These are phyloP conservation scores for Sicyos baderoa DNA, from an alignment of 306 rosid species.

Conservation along the genomic window DNA sequence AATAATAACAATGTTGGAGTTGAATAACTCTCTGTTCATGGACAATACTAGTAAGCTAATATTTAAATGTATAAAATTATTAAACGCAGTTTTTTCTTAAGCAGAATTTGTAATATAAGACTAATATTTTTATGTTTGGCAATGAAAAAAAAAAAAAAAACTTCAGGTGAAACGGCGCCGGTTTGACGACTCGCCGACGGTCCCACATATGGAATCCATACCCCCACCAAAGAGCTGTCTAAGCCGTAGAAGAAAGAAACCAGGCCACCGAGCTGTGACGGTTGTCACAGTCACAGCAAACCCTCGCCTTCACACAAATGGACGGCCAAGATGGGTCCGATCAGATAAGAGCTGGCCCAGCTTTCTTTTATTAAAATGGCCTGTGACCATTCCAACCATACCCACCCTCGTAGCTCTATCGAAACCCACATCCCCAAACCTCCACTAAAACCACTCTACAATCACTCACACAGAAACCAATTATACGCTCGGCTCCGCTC, in stretches of 20 bases:
- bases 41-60: no score
- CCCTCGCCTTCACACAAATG: neutral
- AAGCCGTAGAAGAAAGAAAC: neutral
- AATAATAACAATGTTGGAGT: no score
- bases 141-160: neutral
- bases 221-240: slow-evolving; percentile 16
- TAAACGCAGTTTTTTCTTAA: no score
- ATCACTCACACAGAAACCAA: neutral
- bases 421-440: neutral
- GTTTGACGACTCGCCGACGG: slow-evolving; percentile 7
- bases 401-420: neutral
- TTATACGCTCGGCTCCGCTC: no score
- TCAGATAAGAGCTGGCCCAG: slow-evolving; percentile 5
- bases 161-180: neutral
- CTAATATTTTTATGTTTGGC: neutral
- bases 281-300: slow-evolving; percentile 18
- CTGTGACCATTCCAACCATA: slow-evolving; percentile 10
- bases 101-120: no score
- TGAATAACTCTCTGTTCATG: no score
- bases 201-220: neutral
- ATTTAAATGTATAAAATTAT: no score
- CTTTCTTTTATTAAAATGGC: slow-evolving; percentile 5
- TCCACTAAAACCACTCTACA: neutral
- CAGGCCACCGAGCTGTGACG: neutral
- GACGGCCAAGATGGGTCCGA: slow-evolving; percentile 10